Percentiles rank a stretch among this genome's conserved stretches.
Conservation (phyloP, 164 flowering plant genomes). For the Amborella trichopoda region DNA sequence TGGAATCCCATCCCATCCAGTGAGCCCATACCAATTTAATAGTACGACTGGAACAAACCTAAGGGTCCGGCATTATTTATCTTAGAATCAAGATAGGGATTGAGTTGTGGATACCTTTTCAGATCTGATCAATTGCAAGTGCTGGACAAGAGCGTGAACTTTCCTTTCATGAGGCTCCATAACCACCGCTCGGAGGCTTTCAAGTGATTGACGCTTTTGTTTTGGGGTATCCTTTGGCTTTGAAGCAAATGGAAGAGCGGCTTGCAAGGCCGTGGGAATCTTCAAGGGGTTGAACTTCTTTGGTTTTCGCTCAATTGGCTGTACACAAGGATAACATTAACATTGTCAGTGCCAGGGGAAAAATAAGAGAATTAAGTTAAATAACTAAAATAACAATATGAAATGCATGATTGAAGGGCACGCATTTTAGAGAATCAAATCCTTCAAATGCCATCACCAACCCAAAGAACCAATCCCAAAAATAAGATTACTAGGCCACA, state of each 20-base stretch:
- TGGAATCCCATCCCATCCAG: background rate
- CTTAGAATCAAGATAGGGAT: background rate
- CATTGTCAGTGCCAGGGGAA: too few relatives aligned
- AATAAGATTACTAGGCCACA: too few relatives aligned
- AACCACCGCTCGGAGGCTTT: conserved; percentile 59
- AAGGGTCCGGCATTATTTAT: background rate
- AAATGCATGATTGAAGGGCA: too few relatives aligned
- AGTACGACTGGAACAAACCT: background rate
- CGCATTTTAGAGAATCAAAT: too few relatives aligned
- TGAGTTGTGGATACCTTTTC: conserved; percentile 46
- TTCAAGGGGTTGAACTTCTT: conserved; percentile 86
- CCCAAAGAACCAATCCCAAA: too few relatives aligned
- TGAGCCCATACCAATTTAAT: background rate
- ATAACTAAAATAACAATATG: too few relatives aligned
- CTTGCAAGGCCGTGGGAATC: conserved; percentile 65
- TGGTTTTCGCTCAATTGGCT: conserved; percentile 82
- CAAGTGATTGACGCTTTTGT: conserved; percentile 28
- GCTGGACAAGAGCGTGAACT: conserved; percentile 49
- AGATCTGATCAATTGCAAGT: conserved; percentile 42
- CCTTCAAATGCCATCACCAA: too few relatives aligned
- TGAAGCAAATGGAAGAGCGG: conserved; percentile 70
- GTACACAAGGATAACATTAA: too few relatives aligned
- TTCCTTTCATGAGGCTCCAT: conserved; percentile 65
- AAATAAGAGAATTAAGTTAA: too few relatives aligned
- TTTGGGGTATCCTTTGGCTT: conserved; percentile 62